These are phyloP conservation scores for Tulasnella sp. DNA, from an alignment of 768 basidiomycete genomes.

Conservation along the genomic window DNA sequence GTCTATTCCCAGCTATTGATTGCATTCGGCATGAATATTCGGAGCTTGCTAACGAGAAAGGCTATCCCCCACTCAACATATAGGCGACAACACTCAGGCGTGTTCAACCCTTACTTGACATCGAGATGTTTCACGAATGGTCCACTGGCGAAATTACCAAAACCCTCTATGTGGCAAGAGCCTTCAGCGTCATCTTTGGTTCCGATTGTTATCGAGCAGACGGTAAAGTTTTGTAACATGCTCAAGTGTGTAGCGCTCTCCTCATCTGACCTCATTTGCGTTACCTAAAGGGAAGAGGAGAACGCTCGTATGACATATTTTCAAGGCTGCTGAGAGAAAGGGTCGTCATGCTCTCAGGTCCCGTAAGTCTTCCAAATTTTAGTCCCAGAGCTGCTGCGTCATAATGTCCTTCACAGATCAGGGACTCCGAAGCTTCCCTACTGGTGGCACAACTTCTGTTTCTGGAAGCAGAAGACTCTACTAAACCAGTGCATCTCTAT, in stretches of 20 bases:
- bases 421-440: conserved; percentile 77
- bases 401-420: conserved; percentile 42
- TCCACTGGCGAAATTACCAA: too few relatives aligned
- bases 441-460: conserved; percentile 87
- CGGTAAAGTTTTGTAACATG: conserved; percentile 34
- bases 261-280: conserved; percentile 2
- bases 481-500: conserved; percentile 90
- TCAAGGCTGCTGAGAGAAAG: conserved; percentile 84
- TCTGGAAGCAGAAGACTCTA: conserved; percentile 88
- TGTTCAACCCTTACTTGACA: too few relatives aligned
- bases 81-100: too few relatives aligned
- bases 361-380: conserved; percentile 39
- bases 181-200: too few relatives aligned
- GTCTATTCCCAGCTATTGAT: too few relatives aligned
- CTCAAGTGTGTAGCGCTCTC: conserved; percentile 15
- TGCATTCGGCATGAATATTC: too few relatives aligned
- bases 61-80: too few relatives aligned
- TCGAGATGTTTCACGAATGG: too few relatives aligned
- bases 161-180: too few relatives aligned
- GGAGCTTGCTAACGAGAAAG: too few relatives aligned
- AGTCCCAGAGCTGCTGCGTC: conserved; percentile 11
- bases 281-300: conserved; percentile 53
- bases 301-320: conserved; percentile 91
- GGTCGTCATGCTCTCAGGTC: conserved; percentile 90
- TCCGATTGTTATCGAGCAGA: conserved; percentile 89